phyloP scores from a whole-genome alignment of 2,329 filamentous ascomycete species.

The Samsoniella hepiali region DNA sequence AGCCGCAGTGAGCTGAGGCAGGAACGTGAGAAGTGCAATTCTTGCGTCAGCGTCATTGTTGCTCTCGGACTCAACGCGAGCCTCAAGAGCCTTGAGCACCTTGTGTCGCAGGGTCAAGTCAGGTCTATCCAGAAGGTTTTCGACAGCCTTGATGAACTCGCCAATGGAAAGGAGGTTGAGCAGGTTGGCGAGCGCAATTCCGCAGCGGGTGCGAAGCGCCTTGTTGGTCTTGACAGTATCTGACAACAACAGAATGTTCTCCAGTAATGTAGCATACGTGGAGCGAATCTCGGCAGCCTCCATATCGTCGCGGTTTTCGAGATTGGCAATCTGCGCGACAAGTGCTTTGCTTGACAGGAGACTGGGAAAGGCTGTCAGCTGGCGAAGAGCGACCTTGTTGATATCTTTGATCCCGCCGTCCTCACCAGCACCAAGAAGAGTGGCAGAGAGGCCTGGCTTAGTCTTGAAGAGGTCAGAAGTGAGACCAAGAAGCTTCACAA shows the following conservation, averaged over 20 bases:
- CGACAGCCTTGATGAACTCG: slow-evolving; percentile 86
- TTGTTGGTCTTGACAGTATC: slow-evolving; percentile 59
- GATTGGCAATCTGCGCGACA: slow-evolving; percentile 51
- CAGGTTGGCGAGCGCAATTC: slow-evolving; percentile 73
- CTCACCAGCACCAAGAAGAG: slow-evolving; percentile 61
- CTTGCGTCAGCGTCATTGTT: slow-evolving; percentile 67
- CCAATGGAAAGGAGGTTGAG: slow-evolving; percentile 79
- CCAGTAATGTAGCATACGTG: slow-evolving; percentile 66
- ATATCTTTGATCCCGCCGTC: slow-evolving; percentile 47
- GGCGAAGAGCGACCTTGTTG: slow-evolving; percentile 49
- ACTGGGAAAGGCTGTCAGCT: slow-evolving; percentile 55
- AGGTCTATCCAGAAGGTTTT: slow-evolving; percentile 72
- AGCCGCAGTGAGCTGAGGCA: slow-evolving; percentile 74
- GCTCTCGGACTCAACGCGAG: slow-evolving; percentile 70
- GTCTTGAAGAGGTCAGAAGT: slow-evolving; percentile 71
- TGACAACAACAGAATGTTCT: slow-evolving; percentile 63
- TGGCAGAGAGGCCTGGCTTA: slow-evolving; percentile 69
- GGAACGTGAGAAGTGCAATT: slow-evolving; percentile 69
- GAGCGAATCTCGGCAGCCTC: slow-evolving; percentile 63
- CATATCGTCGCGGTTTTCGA: slow-evolving; percentile 62
- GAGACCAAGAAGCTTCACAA: slow-evolving; percentile 73
- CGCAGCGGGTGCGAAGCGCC: slow-evolving; percentile 55
- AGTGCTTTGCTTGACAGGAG: slow-evolving; percentile 58
- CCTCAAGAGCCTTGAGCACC: slow-evolving; percentile 76
- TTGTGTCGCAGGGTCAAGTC: slow-evolving; percentile 74